Evolutionary conservation across 2,329 filamentous ascomycete species (phyloP), one percentile per base, ranked within the genome.

Genomic region (Cercospora sp.): DNA sequence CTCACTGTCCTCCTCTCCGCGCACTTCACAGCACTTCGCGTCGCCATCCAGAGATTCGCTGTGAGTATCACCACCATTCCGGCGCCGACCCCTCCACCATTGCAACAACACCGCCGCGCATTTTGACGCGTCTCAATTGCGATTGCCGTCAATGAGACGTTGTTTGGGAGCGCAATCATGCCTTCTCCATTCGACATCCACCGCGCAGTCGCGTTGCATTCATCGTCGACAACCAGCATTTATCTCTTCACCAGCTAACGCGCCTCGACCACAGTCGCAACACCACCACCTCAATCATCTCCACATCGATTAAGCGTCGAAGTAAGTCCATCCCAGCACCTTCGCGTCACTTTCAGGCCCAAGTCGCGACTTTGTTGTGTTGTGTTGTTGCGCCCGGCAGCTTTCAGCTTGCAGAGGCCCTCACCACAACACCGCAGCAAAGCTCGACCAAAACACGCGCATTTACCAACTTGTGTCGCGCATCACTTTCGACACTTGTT

Each of bases 381-480:
- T 33, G 69, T 68, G 67, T 68, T 71, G 68, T 73, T 70, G 72
- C 72, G 70, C 60, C 69, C 69, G 70, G 64, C 70, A 68, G 67
- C 72, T 64, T 42, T 60, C 40, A 68, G 70, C 69, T 65, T 58
- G 45, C 63, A 59, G 33, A 48, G 60, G 26, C 60, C 62, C 60
- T 42, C 51, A 69, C 62, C 48, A 57, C 62, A 28, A 57, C 62
- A 28, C 36, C 60, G 33, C 61, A 55, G 20, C 60, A 60, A 63
- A 69, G 60, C 62, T 51, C 62, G 31, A 42, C 58, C 55, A 58
- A 51, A 60, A 67, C 65, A 61, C 60, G 66, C 68, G 63, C 68
- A 59, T 40, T 53, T 53, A 40, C 31, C 51, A 55, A 64, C 31
- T n/a, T 16, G 12, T 30, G 53, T 31, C 53, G 61, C 61, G 61